Conservation (phyloP, 1,139 yeast genomes). For the Zygoascus sp. region DNA sequence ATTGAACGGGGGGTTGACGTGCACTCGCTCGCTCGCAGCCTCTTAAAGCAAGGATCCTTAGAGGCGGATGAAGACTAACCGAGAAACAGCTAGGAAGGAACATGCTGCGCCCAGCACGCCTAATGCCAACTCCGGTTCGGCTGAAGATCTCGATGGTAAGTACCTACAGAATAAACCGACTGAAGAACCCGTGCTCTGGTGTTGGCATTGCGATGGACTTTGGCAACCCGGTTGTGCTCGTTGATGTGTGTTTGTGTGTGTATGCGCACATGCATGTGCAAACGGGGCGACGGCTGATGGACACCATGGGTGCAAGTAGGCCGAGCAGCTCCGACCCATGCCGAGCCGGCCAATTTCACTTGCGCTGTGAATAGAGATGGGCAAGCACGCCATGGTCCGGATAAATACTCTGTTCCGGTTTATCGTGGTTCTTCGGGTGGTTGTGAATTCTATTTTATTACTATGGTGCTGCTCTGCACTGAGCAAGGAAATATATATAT, state of each 20-base stretch:
- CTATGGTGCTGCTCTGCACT: too few relatives aligned
- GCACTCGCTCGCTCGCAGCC: too few relatives aligned
- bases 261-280: neutral
- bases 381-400: too few relatives aligned
- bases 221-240: neutral
- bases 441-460: too few relatives aligned
- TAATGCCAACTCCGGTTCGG: neutral
- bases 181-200: neutral
- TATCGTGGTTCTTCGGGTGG: too few relatives aligned
- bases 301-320: neutral
- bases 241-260: too few relatives aligned
- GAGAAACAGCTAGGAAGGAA: conserved; percentile 2
- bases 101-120: neutral
- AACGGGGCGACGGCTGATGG: neutral
- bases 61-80: neutral
- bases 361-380: too few relatives aligned
- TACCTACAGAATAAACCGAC: neutral
- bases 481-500: too few relatives aligned
- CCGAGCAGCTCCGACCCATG: too few relatives aligned
- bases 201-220: neutral
- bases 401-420: too few relatives aligned
- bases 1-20: neutral
- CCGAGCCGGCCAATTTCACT: too few relatives aligned
- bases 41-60: neutral
- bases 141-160: conserved; percentile 12